Conservation (phyloP, 2,329 filamentous ascomycete species). For the Phoma sp. region DNA sequence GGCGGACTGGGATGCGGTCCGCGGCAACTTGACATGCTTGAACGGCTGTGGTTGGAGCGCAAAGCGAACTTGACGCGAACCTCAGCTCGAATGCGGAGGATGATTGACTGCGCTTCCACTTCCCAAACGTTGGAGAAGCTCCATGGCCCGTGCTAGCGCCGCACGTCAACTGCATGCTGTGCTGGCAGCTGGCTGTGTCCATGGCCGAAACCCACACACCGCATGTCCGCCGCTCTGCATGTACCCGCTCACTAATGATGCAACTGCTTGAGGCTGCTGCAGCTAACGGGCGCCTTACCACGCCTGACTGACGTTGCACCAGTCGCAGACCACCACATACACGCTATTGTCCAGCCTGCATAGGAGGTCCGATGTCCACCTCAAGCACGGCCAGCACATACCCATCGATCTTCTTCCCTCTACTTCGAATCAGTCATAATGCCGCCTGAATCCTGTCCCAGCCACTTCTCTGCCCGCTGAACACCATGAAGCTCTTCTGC, state of each 20-base stretch:
- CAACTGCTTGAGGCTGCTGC: slow-evolving; percentile 29
- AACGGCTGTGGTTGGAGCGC: slow-evolving; percentile 21
- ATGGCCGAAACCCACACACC: slow-evolving; percentile 10
- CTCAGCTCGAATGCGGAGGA: slow-evolving; percentile 4
- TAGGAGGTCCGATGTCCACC: slow-evolving; percentile 30
- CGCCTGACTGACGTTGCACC: slow-evolving; percentile 29
- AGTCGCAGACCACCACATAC: slow-evolving; percentile 44
- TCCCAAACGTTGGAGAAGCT: too few species aligned
- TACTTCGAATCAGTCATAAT: slow-evolving; percentile 18
- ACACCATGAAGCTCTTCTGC: slow-evolving; percentile 20
- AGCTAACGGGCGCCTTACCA: slow-evolving; percentile 21
- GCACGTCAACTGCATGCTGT: not conserved
- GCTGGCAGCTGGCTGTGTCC: slow-evolving; percentile 3
- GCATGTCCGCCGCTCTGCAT: slow-evolving; percentile 10
- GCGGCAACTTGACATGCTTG: slow-evolving; percentile 40
- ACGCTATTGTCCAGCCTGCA: slow-evolving; percentile 35
- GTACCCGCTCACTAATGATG: slow-evolving; percentile 21
- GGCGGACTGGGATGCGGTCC: slow-evolving; percentile 21
- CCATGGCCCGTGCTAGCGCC: too few species aligned
- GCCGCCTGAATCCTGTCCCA: slow-evolving; percentile 14
- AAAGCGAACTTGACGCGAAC: slow-evolving; percentile 15
- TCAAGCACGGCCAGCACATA: slow-evolving; percentile 27
- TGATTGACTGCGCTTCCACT: not conserved
- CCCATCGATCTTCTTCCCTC: slow-evolving; percentile 27
- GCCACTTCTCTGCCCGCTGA: slow-evolving; percentile 13